Conservation (phyloP, 2,329 filamentous ascomycete genomes). For the Ophiostoma sp. region DNA sequence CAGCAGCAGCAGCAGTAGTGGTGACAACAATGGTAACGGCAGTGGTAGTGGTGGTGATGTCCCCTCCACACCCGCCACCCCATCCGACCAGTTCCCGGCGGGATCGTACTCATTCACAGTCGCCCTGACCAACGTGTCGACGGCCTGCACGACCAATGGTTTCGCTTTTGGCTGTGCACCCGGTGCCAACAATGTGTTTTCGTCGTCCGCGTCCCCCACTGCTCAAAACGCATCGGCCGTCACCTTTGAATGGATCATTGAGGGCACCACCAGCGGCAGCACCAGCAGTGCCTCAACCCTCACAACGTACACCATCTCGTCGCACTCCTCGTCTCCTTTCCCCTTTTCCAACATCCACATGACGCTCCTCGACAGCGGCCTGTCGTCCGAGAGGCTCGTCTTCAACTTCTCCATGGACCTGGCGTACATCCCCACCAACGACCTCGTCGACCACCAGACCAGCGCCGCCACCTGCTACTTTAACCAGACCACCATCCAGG, state of each 20-base stretch:
- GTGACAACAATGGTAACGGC: neutral
- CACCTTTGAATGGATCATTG: constrained; percentile 64
- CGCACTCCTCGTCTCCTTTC: constrained; percentile 44
- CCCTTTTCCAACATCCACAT: constrained; percentile 59
- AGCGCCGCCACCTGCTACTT: constrained; percentile 58
- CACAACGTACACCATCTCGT: constrained; percentile 23
- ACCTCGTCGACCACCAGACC: constrained; percentile 44
- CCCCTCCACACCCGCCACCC: constrained; percentile 10
- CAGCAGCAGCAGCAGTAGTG: neutral
- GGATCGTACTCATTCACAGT: constrained; percentile 64
- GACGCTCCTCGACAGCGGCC: constrained; percentile 48
- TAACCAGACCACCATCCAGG: constrained; percentile 55
- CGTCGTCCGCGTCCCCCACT: constrained; percentile 46
- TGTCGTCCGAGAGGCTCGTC: constrained; percentile 54
- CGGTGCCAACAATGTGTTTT: constrained; percentile 37
- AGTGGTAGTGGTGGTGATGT: neutral
- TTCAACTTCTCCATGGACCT: constrained; percentile 58
- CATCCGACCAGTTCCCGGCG: constrained; percentile 51
- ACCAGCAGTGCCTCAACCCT: neutral
- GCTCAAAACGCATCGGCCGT: constrained; percentile 43
- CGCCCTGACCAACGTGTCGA: constrained; percentile 53
- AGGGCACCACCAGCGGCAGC: constrained; percentile 21
- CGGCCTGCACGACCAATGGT: constrained; percentile 59
- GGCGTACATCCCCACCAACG: constrained; percentile 48
- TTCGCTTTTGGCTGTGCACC: constrained; percentile 65